Conservation (phyloP, 371 early-diverging fungal genomes). For the Massospora cicadina region DNA sequence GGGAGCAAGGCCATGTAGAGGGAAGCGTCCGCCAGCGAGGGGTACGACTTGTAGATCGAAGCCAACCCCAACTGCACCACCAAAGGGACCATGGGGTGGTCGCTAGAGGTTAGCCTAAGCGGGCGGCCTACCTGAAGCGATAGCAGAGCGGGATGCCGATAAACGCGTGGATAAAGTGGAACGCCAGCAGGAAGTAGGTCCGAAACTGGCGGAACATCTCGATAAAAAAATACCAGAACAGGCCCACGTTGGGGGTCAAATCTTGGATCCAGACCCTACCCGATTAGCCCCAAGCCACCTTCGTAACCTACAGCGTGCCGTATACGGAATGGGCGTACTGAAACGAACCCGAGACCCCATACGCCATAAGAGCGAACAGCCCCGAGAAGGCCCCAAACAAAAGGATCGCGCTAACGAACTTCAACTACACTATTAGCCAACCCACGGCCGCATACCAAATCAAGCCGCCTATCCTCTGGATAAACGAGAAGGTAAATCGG, state of each 20-base stretch:
- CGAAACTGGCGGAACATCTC: constrained; percentile 96
- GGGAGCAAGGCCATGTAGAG: constrained; percentile 64
- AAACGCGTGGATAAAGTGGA: constrained; percentile 71
- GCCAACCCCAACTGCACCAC: constrained; percentile 27
- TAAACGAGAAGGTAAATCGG: background rate
- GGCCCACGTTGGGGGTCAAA: constrained; percentile 84
- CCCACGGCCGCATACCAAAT: background rate
- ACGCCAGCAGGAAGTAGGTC: constrained; percentile 73
- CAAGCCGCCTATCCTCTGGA: background rate
- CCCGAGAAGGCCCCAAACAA: background rate
- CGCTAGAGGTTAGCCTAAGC: background rate
- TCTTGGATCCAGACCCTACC: constrained; percentile 22
- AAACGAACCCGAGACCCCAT: background rate
- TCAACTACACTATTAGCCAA: background rate
- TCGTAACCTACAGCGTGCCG: background rate
- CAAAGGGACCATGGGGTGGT: background rate
- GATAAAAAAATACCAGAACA: constrained; percentile 96
- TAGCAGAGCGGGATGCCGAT: constrained; percentile 66
- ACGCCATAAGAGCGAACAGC: background rate
- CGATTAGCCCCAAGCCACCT: background rate
- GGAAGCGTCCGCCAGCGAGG: constrained; percentile 65
- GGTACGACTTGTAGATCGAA: constrained; percentile 79
- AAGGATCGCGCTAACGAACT: background rate
- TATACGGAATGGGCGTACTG: background rate
- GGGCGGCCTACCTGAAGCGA: constrained; percentile 35